Evolutionary conservation across 768 basidiomycete species (phyloP).

Genomic region (Lactarius akahatsu): DNA sequence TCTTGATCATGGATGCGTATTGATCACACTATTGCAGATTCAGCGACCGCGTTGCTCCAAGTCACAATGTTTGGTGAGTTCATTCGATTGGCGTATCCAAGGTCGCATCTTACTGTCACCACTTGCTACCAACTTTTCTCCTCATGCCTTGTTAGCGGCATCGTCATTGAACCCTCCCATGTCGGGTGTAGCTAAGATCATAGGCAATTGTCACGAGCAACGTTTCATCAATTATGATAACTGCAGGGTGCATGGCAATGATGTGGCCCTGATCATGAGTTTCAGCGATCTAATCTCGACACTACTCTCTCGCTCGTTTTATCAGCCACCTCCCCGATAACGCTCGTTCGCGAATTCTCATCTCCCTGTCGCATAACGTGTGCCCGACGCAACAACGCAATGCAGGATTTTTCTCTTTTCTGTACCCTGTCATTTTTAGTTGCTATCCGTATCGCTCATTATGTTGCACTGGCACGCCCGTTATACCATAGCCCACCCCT

Average conservation of each 20-base stretch:
- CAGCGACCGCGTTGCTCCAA: background rate
- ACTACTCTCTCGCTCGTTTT: too few species aligned
- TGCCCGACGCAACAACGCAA: too few species aligned
- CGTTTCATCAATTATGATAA: background rate
- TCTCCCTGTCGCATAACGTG: background rate
- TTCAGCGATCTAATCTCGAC: too few species aligned
- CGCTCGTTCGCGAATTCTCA: background rate
- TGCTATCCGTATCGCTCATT: slow-evolving; percentile 17
- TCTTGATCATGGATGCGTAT: background rate
- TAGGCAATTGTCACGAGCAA: background rate
- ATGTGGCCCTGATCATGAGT: too few species aligned
- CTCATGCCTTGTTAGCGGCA: background rate
- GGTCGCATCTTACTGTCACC: background rate
- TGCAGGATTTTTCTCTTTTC: background rate
- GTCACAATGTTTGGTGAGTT: background rate
- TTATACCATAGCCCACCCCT: slow-evolving; percentile 1
- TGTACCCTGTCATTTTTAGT: slow-evolving; percentile 3
- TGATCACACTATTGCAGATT: slow-evolving; percentile 12
- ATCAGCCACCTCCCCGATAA: background rate
- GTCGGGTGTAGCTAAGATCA: background rate
- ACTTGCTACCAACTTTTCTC: background rate
- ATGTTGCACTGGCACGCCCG: slow-evolving; percentile 1
- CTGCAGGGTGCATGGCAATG: too few species aligned
- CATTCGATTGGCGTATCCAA: background rate
- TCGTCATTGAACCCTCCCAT: background rate